Evolutionary conservation across 2,329 filamentous ascomycete genomes (phyloP).

Genomic region (Clonostachys sp.): DNA sequence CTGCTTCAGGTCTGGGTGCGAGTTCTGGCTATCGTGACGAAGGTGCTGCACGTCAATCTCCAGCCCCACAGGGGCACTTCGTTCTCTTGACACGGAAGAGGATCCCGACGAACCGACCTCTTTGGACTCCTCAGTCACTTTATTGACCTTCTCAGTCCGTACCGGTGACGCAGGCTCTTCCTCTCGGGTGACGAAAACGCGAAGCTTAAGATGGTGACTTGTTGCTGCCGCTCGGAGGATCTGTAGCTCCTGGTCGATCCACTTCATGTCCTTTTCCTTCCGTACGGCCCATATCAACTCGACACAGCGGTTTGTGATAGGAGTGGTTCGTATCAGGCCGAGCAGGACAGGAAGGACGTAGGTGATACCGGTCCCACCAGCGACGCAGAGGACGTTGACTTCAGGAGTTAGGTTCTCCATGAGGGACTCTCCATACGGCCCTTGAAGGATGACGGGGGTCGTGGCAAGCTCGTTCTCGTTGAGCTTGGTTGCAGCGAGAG

Average conservation of each 20-base stretch:
- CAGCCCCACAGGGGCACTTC: constrained; percentile 5
- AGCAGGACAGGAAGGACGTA: constrained; percentile 31
- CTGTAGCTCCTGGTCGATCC: constrained; percentile 54
- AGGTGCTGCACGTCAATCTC: constrained; percentile 7
- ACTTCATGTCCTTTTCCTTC: constrained; percentile 46
- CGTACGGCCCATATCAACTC: constrained; percentile 65
- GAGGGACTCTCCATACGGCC: constrained; percentile 56
- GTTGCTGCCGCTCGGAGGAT: constrained; percentile 29
- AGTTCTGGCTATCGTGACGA: too few relatives aligned
- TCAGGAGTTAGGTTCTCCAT: constrained; percentile 30
- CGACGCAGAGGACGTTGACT: constrained; percentile 32
- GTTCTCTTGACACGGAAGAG: background rate
- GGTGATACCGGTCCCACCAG: constrained; percentile 32
- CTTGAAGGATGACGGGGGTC: constrained; percentile 55
- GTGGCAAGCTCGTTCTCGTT: constrained; percentile 15
- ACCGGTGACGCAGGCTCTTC: constrained; percentile 4
- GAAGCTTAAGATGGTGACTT: constrained; percentile 41
- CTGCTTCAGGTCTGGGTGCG: constrained; percentile 37
- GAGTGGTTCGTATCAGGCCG: constrained; percentile 26
- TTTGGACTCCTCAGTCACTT: constrained; percentile 5
- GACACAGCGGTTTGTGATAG: constrained; percentile 40
- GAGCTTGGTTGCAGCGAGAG: constrained; percentile 32
- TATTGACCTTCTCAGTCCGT: constrained; percentile 7
- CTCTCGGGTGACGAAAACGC: constrained; percentile 57
- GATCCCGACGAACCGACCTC: background rate